Evolutionary conservation across 768 basidiomycete species (phyloP).

Genomic region (Termitomyces sp.): DNA sequence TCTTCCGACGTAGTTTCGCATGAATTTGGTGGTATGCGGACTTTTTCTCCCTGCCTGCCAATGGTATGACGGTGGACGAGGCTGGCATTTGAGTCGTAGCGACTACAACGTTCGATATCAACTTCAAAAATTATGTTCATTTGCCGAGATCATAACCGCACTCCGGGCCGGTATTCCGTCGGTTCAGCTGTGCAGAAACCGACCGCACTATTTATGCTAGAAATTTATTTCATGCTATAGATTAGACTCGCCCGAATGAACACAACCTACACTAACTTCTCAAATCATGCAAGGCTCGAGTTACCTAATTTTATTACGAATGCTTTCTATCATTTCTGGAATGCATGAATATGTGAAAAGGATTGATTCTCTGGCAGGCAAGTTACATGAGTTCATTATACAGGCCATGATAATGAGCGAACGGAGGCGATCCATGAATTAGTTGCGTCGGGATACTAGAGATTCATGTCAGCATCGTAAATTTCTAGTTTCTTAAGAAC

Average conservation of each 20-base stretch:
- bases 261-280: too few relatives aligned
- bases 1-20: slow-evolving; percentile 2
- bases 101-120: neutral
- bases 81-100: neutral
- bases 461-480: neutral
- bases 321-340: neutral
- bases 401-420: slow-evolving; percentile 28
- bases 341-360: neutral
- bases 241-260: too few relatives aligned
- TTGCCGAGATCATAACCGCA: neutral
- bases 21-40: neutral
- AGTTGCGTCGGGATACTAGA: slow-evolving; percentile 26
- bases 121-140: neutral
- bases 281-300: neutral
- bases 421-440: slow-evolving; percentile 32
- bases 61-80: slow-evolving; percentile 8
- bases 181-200: too few relatives aligned
- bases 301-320: neutral
- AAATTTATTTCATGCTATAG: too few relatives aligned
- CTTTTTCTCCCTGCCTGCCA: slow-evolving; percentile 7
- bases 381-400: slow-evolving; percentile 8
- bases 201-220: too few relatives aligned
- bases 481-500: neutral
- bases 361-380: neutral
- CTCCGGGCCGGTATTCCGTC: neutral